A percentile compares a stretch with the other conserved stretches of the same genome.
These are phyloP conservation scores for Hansfordia pulvinata DNA, from an alignment of 2,329 filamentous ascomycete species.

Conservation along the genomic window DNA sequence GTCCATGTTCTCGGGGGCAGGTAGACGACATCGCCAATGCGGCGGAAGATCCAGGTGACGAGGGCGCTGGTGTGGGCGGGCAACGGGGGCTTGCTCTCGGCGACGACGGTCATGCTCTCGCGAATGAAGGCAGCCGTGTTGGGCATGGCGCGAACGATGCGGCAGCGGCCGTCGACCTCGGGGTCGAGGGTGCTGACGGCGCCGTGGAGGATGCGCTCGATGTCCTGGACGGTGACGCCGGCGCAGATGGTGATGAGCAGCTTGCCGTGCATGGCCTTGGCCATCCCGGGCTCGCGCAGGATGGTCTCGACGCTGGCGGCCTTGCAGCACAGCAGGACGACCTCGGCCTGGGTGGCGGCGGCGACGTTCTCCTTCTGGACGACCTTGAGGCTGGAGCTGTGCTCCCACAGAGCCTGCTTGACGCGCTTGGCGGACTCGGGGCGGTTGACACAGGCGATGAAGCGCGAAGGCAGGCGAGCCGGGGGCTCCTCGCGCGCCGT, in stretches of 20 bases:
- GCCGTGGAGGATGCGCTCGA: conserved; percentile 51
- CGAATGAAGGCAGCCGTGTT: conserved; percentile 71
- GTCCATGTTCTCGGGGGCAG: conserved; percentile 59
- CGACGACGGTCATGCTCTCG: conserved; percentile 74
- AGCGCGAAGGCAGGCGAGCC: conserved; percentile 51
- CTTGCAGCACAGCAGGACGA: conserved; percentile 71
- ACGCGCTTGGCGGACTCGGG: conserved; percentile 57
- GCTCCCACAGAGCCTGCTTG: conserved; percentile 47
- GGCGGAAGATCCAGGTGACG: conserved; percentile 64
- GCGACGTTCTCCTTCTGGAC: conserved; percentile 59
- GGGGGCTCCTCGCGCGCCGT: conserved; percentile 35
- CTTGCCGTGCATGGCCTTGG: conserved; percentile 62
- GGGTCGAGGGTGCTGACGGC: conserved; percentile 31
- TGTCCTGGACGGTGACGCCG: conserved; percentile 57
- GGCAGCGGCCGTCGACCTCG: conserved; percentile 35
- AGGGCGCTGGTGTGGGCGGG: conserved; percentile 37
- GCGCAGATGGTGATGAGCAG: conserved; percentile 72
- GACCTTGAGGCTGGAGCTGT: conserved; percentile 49
- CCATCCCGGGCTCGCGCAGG: conserved; percentile 53
- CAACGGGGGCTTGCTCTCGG: conserved; percentile 44
- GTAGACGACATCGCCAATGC: conserved; percentile 57
- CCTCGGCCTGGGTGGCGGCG: conserved; percentile 53
- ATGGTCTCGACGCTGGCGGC: conserved; percentile 60
- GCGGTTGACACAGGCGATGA: conserved; percentile 70
- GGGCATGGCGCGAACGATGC: conserved; percentile 68